Conservation (phyloP, 1,284 basidiomycete genomes). For the Cutaneotrichosporon dermatis region DNA sequence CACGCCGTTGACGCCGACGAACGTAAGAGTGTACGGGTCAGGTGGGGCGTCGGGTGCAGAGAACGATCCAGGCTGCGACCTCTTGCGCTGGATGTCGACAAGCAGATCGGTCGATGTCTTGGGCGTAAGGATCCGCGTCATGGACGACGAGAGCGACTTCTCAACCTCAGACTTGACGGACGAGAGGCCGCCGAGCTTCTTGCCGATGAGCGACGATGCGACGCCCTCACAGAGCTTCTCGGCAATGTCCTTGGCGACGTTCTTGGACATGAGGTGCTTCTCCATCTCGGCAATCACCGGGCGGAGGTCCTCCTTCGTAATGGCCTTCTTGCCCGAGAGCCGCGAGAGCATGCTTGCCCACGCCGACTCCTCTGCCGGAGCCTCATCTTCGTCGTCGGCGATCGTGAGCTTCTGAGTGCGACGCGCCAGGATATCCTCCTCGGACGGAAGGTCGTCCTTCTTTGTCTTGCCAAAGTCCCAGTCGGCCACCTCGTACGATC, state of each 20-base stretch:
- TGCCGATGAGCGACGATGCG: constrained; percentile 80
- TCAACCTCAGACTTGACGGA: constrained; percentile 82
- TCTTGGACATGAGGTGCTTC: constrained; percentile 96
- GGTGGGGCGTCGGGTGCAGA: constrained; percentile 57
- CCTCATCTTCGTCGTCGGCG: constrained; percentile 40
- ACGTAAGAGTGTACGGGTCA: constrained; percentile 86
- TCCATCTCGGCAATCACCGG: constrained; percentile 93
- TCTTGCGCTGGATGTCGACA: constrained; percentile 59
- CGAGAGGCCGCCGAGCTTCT: constrained; percentile 80
- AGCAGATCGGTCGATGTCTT: constrained; percentile 94
- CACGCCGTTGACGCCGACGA: constrained; percentile 99
- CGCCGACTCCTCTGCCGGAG: constrained; percentile 18
- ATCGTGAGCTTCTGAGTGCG: constrained; percentile 38
- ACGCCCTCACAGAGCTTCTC: constrained; percentile 93
- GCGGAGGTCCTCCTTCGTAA: constrained; percentile 76
- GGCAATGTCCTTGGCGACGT: constrained; percentile 92
- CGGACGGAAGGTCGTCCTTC: constrained; percentile 50
- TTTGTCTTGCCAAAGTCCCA: constrained; percentile 62
- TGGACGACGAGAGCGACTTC: constrained; percentile 72
- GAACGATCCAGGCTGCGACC: constrained; percentile 59
- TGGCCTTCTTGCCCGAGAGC: constrained; percentile 71
- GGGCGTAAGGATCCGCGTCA: constrained; percentile 92
- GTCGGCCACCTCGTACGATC: constrained; percentile 89
- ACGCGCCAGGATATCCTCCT: constrained; percentile 43
- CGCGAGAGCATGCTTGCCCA: constrained; percentile 67